Conservation (phyloP, 2,329 filamentous ascomycete species). For the Coniochaeta sp. region DNA sequence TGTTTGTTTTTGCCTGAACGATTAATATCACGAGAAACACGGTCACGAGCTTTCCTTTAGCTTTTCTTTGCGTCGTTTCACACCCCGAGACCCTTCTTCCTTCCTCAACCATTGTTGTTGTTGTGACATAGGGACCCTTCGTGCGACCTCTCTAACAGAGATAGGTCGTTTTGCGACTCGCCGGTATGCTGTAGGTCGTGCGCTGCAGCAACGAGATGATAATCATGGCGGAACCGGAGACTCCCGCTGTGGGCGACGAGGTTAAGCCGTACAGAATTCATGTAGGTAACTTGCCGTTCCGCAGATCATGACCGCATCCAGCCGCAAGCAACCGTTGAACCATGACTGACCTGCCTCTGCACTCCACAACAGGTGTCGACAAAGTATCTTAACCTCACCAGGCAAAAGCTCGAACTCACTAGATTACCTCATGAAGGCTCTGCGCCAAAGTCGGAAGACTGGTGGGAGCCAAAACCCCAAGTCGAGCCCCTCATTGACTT, state of each 20-base stretch:
- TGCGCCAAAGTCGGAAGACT: slow-evolving; percentile 37
- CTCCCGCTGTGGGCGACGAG: slow-evolving; percentile 28
- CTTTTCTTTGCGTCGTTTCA: background rate
- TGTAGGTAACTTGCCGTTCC: slow-evolving; percentile 29
- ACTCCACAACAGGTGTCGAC: slow-evolving; percentile 48
- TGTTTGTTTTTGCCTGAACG: background rate
- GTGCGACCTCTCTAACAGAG: background rate
- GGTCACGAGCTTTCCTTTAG: background rate
- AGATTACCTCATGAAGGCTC: slow-evolving; percentile 53
- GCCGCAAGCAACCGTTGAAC: background rate
- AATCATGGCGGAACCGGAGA: slow-evolving; percentile 17
- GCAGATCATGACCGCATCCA: slow-evolving; percentile 1
- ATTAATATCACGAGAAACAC: background rate
- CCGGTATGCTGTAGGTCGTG: background rate
- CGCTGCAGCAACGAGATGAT: background rate
- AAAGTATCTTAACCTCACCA: slow-evolving; percentile 59
- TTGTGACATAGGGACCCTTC: background rate
- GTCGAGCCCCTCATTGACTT: slow-evolving; percentile 60
- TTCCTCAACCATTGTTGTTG: background rate
- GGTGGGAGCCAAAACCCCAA: slow-evolving; percentile 53
- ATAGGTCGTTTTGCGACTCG: background rate
- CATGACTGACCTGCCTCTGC: slow-evolving; percentile 18
- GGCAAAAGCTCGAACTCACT: slow-evolving; percentile 59
- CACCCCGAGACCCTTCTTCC: background rate
- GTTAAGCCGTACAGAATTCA: slow-evolving; percentile 49